Evolutionary conservation across 2,329 filamentous ascomycete species (phyloP).

Genomic region (Diplodia sapinea): DNA sequence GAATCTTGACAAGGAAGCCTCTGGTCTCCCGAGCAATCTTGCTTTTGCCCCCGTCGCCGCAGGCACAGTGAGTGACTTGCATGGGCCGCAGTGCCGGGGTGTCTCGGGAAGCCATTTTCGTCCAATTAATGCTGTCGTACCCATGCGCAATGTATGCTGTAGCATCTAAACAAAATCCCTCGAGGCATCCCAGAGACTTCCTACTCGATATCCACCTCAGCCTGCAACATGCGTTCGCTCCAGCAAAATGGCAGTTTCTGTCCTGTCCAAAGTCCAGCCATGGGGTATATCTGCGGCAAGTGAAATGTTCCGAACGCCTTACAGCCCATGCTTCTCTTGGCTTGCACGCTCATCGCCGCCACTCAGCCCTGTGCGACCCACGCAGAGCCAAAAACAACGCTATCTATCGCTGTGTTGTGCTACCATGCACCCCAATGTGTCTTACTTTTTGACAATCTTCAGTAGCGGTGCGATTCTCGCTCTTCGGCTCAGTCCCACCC

Average conservation of each 20-base stretch:
- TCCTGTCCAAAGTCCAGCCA: background rate
- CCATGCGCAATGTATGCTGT: conserved; percentile 14
- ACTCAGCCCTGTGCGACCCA: conserved; percentile 10
- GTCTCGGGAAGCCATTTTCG: conserved; percentile 1
- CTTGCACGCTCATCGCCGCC: background rate
- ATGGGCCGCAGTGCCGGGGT: background rate
- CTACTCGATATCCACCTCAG: background rate
- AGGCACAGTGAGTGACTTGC: conserved; percentile 11
- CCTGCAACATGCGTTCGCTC: background rate
- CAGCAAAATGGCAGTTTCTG: background rate
- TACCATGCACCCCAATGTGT: background rate
- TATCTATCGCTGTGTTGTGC: background rate
- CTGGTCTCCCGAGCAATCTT: background rate
- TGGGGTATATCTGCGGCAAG: conserved; percentile 15
- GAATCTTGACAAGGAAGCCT: background rate
- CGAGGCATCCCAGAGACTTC: background rate
- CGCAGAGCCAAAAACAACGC: background rate
- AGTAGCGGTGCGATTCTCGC: conserved; percentile 56
- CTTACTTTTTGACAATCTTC: conserved; percentile 54
- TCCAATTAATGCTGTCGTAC: conserved; percentile 20
- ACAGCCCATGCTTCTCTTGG: background rate
- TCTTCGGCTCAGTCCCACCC: conserved; percentile 58
- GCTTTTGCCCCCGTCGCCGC: background rate
- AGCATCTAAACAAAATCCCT: conserved; percentile 21
- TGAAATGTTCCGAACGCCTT: conserved; percentile 15